These are phyloP conservation scores for Lupinus albus DNA, from an alignment of 306 rosid species.

Conservation along the genomic window DNA sequence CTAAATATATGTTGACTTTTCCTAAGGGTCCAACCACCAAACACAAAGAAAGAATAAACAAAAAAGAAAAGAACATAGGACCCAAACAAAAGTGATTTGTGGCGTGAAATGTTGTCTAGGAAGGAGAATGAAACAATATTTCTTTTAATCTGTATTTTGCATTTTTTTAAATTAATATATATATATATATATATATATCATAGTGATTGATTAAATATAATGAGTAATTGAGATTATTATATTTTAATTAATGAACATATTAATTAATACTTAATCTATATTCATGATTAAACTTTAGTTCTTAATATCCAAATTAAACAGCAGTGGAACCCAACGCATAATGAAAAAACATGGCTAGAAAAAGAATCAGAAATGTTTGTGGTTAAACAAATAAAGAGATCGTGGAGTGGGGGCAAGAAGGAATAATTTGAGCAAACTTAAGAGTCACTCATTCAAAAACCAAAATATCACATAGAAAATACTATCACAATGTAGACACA, in stretches of 20 bases:
- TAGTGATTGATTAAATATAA: too few species aligned
- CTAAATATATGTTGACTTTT: constrained; percentile 5
- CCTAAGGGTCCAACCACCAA: constrained; percentile 35
- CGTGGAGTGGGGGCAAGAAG: constrained; percentile 32
- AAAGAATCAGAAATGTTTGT: constrained; percentile 31
- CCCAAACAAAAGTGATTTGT: constrained; percentile 21
- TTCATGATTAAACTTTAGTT: too few species aligned
- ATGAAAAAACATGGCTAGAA: constrained; percentile 26
- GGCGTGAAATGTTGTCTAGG: constrained; percentile 27
- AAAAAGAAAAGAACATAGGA: constrained; percentile 37
- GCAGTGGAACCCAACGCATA: too few species aligned
- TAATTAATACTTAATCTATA: too few species aligned
- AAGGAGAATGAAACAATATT: constrained; percentile 4
- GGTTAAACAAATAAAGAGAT: constrained; percentile 39
- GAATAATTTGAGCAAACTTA: constrained; percentile 42
- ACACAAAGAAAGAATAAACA: constrained; percentile 36
- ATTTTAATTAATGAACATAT: too few species aligned
- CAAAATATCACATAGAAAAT: constrained; percentile 23
- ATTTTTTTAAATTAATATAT: too few species aligned
- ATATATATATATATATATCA: too few species aligned
- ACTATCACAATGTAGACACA: background rate
- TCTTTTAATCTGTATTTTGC: too few species aligned
- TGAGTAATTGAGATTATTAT: too few species aligned
- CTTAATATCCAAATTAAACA: too few species aligned
- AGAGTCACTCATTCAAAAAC: constrained; percentile 33